Evolutionary conservation across 176 grass and related monocot genomes (phyloP).

Genomic region (sorghum (Sorghum bicolor)): DNA sequence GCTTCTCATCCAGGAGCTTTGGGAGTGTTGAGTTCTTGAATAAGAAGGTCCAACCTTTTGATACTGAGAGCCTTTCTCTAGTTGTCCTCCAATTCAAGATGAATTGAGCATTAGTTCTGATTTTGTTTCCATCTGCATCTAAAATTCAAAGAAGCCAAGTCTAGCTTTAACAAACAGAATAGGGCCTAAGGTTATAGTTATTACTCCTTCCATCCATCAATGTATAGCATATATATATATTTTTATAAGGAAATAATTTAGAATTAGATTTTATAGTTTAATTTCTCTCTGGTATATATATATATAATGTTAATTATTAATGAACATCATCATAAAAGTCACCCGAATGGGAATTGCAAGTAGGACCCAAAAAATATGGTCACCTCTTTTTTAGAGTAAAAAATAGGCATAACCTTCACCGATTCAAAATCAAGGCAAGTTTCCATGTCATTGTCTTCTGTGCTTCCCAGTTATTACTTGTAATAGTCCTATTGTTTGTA

Average conservation of each 20-base stretch:
- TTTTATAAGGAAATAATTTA: too few species aligned
- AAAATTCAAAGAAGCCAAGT: neutral
- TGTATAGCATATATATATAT: neutral
- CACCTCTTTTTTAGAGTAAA: neutral
- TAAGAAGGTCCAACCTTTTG: too few species aligned
- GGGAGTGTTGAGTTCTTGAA: too few species aligned
- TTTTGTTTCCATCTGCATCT: neutral
- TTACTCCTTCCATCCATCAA: neutral
- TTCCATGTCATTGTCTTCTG: neutral
- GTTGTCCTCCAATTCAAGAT: neutral
- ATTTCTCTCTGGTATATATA: too few species aligned
- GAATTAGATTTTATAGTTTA: too few species aligned
- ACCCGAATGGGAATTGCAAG: neutral
- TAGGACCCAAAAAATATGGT: neutral
- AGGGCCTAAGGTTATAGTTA: neutral
- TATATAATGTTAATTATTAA: neutral
- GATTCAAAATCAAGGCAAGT: neutral
- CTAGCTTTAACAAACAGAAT: neutral
- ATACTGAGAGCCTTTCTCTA: too few species aligned
- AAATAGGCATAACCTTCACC: neutral
- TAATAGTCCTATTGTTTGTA: neutral
- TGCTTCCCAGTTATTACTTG: neutral
- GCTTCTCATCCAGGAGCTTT: too few species aligned
- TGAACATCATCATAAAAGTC: neutral
- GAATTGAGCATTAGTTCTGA: neutral